These are phyloP conservation scores for Cyberlindnera misumaiensis DNA, from an alignment of 805 yeast species.

Conservation along the genomic window DNA sequence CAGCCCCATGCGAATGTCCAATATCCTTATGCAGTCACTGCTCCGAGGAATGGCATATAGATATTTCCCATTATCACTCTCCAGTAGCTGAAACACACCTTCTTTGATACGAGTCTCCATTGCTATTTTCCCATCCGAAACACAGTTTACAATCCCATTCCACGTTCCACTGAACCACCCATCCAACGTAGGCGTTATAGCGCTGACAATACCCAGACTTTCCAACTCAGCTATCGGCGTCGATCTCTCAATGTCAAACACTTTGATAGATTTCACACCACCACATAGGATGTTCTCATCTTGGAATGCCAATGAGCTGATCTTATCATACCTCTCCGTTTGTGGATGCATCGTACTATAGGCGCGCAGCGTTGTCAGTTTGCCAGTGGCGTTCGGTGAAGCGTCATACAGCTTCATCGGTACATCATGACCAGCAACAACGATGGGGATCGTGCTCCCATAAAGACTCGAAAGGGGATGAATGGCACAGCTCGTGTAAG, in stretches of 20 bases:
- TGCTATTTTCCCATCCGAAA: slow-evolving; percentile 22
- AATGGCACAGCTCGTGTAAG: slow-evolving; percentile 26
- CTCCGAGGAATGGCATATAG: slow-evolving; percentile 28
- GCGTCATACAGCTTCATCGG: slow-evolving; percentile 30
- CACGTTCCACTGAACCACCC: slow-evolving; percentile 28
- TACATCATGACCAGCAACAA: slow-evolving; percentile 26
- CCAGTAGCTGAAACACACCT: slow-evolving; percentile 31
- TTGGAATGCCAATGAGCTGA: slow-evolving; percentile 23
- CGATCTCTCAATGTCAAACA: slow-evolving; percentile 26
- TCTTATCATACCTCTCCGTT: slow-evolving; percentile 28
- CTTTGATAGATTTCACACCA: slow-evolving; percentile 25
- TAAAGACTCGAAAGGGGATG: slow-evolving; percentile 32
- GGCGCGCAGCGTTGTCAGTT: slow-evolving; percentile 11
- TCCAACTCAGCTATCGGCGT: slow-evolving; percentile 13
- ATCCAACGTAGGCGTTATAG: slow-evolving; percentile 6
- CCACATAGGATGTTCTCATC: slow-evolving; percentile 22
- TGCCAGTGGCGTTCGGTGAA: slow-evolving; percentile 14
- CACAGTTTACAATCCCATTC: slow-evolving; percentile 24
- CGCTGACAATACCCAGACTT: slow-evolving; percentile 18
- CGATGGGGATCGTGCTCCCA: slow-evolving; percentile 18
- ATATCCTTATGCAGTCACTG: slow-evolving; percentile 23
- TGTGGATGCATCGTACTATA: slow-evolving; percentile 26
- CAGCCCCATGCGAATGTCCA: slow-evolving; percentile 33
- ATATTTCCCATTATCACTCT: slow-evolving; percentile 30
- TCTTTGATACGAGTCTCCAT: slow-evolving; percentile 10